Conservation (phyloP, 1,284 basidiomycete genomes). For the Singerocomus inundabilis region DNA sequence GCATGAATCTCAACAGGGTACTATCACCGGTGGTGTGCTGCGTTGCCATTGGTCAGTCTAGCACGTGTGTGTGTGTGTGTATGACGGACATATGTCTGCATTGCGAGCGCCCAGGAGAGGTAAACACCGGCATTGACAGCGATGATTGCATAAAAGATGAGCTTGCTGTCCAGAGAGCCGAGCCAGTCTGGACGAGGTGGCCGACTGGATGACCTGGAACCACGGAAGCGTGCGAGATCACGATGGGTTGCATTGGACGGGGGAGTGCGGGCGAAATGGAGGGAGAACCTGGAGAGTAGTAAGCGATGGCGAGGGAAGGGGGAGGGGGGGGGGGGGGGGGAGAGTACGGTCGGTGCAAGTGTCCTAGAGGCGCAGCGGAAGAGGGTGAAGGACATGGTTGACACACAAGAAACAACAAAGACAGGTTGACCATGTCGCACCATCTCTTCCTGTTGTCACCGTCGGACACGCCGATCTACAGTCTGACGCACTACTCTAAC, state of each 20-base stretch:
- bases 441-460: slow-evolving; percentile 81
- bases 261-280: slow-evolving; percentile 19
- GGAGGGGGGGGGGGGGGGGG: neutral
- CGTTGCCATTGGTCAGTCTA: slow-evolving; percentile 4
- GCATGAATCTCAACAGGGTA: slow-evolving; percentile 55
- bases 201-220: slow-evolving; percentile 21
- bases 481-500: slow-evolving; percentile 73
- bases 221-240: slow-evolving; percentile 12
- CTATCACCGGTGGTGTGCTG: slow-evolving; percentile 43
- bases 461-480: slow-evolving; percentile 80
- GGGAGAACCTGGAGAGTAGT: slow-evolving; percentile 3
- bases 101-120: slow-evolving; percentile 41
- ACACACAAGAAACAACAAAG: slow-evolving; percentile 17
- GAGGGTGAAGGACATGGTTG: slow-evolving; percentile 4
- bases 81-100: slow-evolving; percentile 38
- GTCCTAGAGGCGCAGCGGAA: neutral
- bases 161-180: slow-evolving; percentile 37
- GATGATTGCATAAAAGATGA: slow-evolving; percentile 46
- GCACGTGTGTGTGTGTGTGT: neutral
- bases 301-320: slow-evolving; percentile 6
- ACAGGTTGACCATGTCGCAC: slow-evolving; percentile 61
- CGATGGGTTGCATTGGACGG: slow-evolving; percentile 26
- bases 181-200: slow-evolving; percentile 36
- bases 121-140: slow-evolving; percentile 47
- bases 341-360: no score